Evolutionary conservation across 495 filamentous ascomycete genomes (phyloP).

Genomic region (Podospora appendiculata): DNA sequence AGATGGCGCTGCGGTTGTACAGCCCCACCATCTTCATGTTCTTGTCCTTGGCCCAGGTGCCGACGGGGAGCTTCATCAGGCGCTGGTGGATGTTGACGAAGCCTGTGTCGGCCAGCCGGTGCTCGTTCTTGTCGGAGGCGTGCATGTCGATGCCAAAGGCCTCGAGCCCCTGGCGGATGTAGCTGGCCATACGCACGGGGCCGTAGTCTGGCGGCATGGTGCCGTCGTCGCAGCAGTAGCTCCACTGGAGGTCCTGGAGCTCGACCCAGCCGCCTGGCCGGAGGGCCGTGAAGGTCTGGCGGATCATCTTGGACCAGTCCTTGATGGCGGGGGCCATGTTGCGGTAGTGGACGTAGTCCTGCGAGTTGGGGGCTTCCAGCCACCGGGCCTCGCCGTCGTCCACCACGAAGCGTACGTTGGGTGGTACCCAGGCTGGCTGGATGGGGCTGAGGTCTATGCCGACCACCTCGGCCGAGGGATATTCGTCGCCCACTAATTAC

Average conservation of each 20-base stretch:
- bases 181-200: constrained; percentile 18
- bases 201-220: constrained; percentile 23
- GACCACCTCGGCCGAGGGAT: constrained; percentile 17
- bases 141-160: constrained; percentile 35
- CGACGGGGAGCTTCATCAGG: constrained; percentile 45
- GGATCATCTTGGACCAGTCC: constrained; percentile 31
- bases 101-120: constrained; percentile 42
- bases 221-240: constrained; percentile 33
- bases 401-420: constrained; percentile 50
- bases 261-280: constrained; percentile 48
- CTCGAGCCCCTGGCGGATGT: constrained; percentile 19
- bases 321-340: constrained; percentile 42
- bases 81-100: constrained; percentile 53
- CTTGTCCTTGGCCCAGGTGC: constrained; percentile 49
- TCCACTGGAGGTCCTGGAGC: constrained; percentile 38
- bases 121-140: constrained; percentile 39
- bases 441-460: constrained; percentile 58
- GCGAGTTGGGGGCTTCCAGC: constrained; percentile 36
- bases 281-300: constrained; percentile 27
- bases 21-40: constrained; percentile 43
- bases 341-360: constrained; percentile 49
- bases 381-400: constrained; percentile 51
- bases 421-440: constrained; percentile 47
- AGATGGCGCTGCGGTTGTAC: constrained; percentile 30
- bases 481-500: constrained; percentile 8